These are phyloP conservation scores for sunflower (Helianthus annuus) DNA, from an alignment of 129 eudicot species.

Conservation along the genomic window HanXRQr2.0-SUNRISE NC_035446.2:137265355-137265854, in stretches of 20 bases:
- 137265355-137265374: conserved; percentile 61
- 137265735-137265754: conserved; percentile 17
- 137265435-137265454: conserved; percentile 15
- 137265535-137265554: not conserved
- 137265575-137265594: conserved; percentile 5
- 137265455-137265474: not conserved
- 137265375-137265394: conserved; percentile 87
- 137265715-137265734: conserved; percentile 33
- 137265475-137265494: not conserved
- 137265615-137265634: conserved; percentile 24
- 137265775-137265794: not conserved
- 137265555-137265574: not conserved
- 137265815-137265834: no score
- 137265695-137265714: conserved; percentile 44
- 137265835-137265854: no score
- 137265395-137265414: conserved; percentile 52
- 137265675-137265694: conserved; percentile 34
- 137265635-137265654: conserved; percentile 22
- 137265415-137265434: conserved; percentile 35
- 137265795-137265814: not conserved
- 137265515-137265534: not conserved
- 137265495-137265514: not conserved
- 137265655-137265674: conserved; percentile 9
- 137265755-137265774: not conserved
- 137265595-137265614: not conserved